Percentiles rank a stretch among this genome's conserved stretches.
These are phyloP conservation scores for Trichoderma hamatum DNA, from an alignment of 2,329 filamentous ascomycete genomes.

Conservation along the genomic window DNA sequence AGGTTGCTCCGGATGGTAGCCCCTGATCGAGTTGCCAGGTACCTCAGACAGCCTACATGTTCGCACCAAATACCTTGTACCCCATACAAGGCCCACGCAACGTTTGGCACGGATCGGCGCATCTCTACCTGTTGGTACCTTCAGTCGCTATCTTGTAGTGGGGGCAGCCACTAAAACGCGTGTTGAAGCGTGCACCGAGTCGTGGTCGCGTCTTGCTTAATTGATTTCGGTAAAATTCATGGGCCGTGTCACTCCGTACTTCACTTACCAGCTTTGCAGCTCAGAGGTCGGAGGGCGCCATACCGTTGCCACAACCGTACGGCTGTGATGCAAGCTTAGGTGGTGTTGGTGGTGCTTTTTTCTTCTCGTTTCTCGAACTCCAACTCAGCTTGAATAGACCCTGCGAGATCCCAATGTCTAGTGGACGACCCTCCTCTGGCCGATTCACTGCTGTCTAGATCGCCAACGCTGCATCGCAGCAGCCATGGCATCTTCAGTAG, in stretches of 20 bases:
- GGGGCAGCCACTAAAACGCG: slow-evolving; percentile 27
- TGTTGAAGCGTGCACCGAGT: slow-evolving; percentile 27
- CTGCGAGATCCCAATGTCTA: slow-evolving; percentile 21
- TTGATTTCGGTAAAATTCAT: slow-evolving; percentile 23
- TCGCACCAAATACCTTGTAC: slow-evolving; percentile 5
- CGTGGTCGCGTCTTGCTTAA: slow-evolving; percentile 31
- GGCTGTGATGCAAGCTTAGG: slow-evolving; percentile 11
- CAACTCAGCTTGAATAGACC: neutral
- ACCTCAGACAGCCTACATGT: neutral
- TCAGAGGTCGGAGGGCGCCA: neutral
- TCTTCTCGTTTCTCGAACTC: neutral
- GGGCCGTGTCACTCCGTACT: slow-evolving; percentile 20
- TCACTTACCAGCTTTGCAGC: slow-evolving; percentile 15
- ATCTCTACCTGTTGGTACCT: neutral
- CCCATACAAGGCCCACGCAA: neutral
- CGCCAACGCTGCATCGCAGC: slow-evolving; percentile 44
- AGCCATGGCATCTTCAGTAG: slow-evolving; percentile 49
- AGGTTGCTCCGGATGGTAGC: neutral
- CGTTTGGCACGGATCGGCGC: neutral
- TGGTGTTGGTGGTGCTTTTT: neutral
- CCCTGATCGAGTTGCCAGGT: neutral
- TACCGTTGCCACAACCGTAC: neutral
- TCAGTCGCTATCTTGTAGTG: neutral
- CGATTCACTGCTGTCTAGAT: slow-evolving; percentile 44
- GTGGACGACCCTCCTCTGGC: slow-evolving; percentile 31